Conservation (phyloP, 306 rosid genomes). For the Trifolium dubium region DNA sequence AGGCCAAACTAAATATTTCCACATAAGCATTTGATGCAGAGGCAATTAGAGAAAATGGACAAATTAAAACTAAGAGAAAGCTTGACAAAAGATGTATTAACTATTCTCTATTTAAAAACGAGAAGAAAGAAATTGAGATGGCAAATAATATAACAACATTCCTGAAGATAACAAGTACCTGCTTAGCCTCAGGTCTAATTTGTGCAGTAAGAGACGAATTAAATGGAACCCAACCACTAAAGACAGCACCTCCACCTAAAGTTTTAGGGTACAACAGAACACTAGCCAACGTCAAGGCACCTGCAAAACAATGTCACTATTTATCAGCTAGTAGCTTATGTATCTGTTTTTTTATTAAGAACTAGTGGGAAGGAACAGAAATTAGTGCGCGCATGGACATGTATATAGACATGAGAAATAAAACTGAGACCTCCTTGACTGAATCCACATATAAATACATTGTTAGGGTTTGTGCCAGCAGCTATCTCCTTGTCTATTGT, state of each 20-base stretch:
- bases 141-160: constrained; percentile 14
- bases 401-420: constrained; percentile 4
- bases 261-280: constrained; percentile 88
- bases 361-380: constrained; percentile 12
- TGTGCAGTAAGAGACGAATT: constrained; percentile 58
- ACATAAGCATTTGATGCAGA: background rate
- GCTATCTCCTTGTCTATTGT: constrained; percentile 84
- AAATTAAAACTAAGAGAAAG: background rate
- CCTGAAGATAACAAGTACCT: constrained; percentile 49
- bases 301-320: constrained; percentile 47
- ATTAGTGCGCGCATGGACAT: background rate
- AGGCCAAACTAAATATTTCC: constrained; percentile 15
- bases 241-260: constrained; percentile 88
- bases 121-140: constrained; percentile 14
- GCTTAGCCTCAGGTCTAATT: constrained; percentile 70
- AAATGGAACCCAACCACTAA: constrained; percentile 93
- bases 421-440: constrained; percentile 84
- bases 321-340: constrained; percentile 7
- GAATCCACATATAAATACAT: constrained; percentile 86
- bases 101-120: background rate
- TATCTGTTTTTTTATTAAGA: constrained; percentile 12
- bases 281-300: constrained; percentile 88
- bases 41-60: background rate
- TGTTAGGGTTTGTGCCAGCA: constrained; percentile 73
- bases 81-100: background rate